These are phyloP conservation scores for Streptanthus diversifolius DNA, from an alignment of 345 rosid genomes.

Conservation along the genomic window DNA sequence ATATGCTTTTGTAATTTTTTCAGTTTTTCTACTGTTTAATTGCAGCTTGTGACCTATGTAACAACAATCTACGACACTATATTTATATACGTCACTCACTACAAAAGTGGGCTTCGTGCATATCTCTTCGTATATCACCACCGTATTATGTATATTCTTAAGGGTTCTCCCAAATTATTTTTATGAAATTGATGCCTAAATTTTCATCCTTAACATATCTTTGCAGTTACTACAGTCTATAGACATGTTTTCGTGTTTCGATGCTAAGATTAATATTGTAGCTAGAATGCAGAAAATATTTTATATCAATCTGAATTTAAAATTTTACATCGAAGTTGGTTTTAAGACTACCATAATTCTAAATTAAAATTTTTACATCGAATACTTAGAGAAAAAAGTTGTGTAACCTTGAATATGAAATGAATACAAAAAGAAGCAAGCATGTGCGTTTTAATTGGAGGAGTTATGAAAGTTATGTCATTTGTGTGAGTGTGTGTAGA, in stretches of 20 bases:
- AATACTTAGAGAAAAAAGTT: not conserved
- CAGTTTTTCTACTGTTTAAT: conserved; percentile 18
- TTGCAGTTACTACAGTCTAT: not conserved
- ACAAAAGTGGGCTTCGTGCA: not conserved
- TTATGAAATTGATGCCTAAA: not conserved
- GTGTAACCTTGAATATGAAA: conserved; percentile 3
- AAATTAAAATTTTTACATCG: not conserved
- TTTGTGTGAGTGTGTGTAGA: conserved; percentile 23
- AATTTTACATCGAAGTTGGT: not conserved
- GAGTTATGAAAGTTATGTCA: conserved; percentile 30
- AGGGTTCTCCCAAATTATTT: not conserved
- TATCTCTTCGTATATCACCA: not conserved
- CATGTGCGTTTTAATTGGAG: conserved; percentile 26
- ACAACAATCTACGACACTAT: not conserved
- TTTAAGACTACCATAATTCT: not conserved
- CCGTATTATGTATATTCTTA: not conserved
- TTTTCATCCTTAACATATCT: not conserved
- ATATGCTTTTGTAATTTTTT: conserved; percentile 13
- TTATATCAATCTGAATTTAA: not conserved
- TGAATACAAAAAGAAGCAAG: conserved; percentile 17
- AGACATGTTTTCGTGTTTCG: not conserved
- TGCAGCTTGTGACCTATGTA: conserved; percentile 15
- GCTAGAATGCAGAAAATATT: not conserved
- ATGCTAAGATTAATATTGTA: not conserved
- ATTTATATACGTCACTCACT: not conserved